Evolutionary conservation across 2,329 filamentous ascomycete species (phyloP).

Genomic region (Beauveria asiatica): DNA sequence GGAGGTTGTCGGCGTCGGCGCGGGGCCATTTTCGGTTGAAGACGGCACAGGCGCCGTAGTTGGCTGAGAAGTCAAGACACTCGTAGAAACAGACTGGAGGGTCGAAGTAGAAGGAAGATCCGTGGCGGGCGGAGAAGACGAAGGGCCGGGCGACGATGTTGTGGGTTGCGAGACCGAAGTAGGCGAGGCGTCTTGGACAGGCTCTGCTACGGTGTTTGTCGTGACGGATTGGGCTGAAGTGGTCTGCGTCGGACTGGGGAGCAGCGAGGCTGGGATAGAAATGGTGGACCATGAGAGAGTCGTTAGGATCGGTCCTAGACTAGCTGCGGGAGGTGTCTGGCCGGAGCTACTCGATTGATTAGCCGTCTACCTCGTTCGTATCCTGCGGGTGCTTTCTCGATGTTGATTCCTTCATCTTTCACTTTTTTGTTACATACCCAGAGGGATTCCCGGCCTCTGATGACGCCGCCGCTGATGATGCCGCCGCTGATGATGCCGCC

Average conservation of each 20-base stretch:
- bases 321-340: not conserved
- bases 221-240: not conserved
- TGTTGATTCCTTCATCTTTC: not conserved
- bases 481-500: not conserved
- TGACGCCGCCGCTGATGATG: not conserved
- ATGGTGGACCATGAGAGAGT: not conserved
- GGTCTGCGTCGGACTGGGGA: not conserved
- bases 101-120: too few species aligned
- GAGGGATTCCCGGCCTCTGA: not conserved
- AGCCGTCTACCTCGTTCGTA: not conserved
- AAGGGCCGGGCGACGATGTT: too few species aligned
- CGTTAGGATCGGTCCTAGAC: constrained; percentile 1
- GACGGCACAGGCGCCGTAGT: too few species aligned
- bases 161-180: too few species aligned
- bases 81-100: too few species aligned
- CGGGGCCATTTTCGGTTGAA: too few species aligned
- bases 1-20: too few species aligned
- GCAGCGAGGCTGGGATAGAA: not conserved
- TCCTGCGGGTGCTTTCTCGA: not conserved
- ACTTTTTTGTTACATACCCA: not conserved
- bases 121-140: too few species aligned
- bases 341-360: constrained; percentile 11
- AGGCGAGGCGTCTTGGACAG: not conserved
- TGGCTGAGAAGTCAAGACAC: too few species aligned
- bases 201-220: not conserved